Conservation (phyloP, 352 stramenopile genomes). For the Ophiocytium majus region DNA sequence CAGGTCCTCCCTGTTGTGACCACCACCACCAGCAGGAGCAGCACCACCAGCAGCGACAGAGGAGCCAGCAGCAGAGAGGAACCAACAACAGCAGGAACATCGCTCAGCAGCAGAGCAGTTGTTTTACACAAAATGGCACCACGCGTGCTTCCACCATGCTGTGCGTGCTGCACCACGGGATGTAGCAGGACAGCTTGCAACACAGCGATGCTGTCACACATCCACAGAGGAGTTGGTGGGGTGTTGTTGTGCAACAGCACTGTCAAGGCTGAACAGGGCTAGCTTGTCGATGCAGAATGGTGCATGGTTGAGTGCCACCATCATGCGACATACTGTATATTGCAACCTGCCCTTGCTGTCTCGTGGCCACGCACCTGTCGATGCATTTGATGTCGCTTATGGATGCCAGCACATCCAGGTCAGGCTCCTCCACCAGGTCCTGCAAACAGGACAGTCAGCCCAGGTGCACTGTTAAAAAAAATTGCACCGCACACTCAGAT, state of each 20-base stretch:
- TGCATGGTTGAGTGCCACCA: too few species aligned
- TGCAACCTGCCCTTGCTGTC: not conserved
- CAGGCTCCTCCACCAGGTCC: slow-evolving; percentile 68
- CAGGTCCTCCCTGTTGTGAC: slow-evolving; percentile 72
- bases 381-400: slow-evolving; percentile 31
- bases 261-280: too few species aligned
- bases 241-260: too few species aligned
- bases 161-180: too few species aligned
- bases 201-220: too few species aligned
- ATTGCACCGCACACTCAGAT: not conserved
- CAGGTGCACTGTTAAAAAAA: not conserved
- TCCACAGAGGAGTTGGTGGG: too few species aligned
- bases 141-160: too few species aligned
- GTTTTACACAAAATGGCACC: too few species aligned
- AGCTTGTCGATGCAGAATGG: too few species aligned
- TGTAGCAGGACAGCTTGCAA: too few species aligned
- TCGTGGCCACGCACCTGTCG: slow-evolving; percentile 9
- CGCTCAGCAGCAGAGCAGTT: too few species aligned
- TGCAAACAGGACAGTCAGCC: slow-evolving; percentile 24
- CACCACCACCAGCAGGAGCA: not conserved
- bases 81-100: not conserved
- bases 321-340: not conserved
- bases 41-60: not conserved
- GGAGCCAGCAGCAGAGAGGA: not conserved
- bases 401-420: slow-evolving; percentile 63